Percentiles rank a stretch among this genome's conserved stretches.
Evolutionary conservation across 2,329 filamentous ascomycete species (phyloP).

Genomic region (Botrytis paeoniae): DNA sequence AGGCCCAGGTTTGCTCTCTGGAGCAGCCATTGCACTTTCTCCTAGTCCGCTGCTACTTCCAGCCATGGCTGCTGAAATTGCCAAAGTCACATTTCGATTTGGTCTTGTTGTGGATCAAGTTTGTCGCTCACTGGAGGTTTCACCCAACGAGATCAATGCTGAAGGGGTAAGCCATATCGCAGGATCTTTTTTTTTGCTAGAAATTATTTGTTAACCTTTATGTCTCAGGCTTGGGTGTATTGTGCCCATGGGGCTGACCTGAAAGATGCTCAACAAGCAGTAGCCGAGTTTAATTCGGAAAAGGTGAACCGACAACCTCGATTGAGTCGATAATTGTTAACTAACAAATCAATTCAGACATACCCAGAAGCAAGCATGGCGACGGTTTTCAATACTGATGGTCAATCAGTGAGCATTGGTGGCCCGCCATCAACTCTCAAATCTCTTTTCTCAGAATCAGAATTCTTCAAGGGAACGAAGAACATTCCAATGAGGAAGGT

Average conservation of each 20-base stretch:
- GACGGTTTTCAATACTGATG: background rate
- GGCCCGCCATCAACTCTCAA: background rate
- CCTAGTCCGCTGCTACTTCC: background rate
- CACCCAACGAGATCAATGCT: background rate
- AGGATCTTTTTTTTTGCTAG: background rate
- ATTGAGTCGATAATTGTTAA: background rate
- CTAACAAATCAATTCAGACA: background rate
- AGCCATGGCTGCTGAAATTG: background rate
- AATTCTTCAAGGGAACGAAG: background rate
- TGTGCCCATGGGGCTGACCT: background rate
- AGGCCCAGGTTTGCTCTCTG: background rate
- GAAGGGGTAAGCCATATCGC: background rate
- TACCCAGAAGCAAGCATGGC: background rate
- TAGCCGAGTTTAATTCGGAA: background rate
- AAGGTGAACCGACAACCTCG: background rate
- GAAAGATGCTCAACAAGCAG: background rate
- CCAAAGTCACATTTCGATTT: background rate
- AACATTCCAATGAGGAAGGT: background rate
- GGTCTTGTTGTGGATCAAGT: background rate
- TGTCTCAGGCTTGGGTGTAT: background rate
- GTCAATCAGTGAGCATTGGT: background rate
- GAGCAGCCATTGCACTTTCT: background rate
- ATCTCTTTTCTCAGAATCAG: background rate
- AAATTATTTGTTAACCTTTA: background rate
- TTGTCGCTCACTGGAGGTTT: background rate